A percentile compares a stretch with the other conserved stretches of the same genome.
phyloP scores from a whole-genome alignment of 805 yeast species.

The Lachancea mirantina region DNA sequence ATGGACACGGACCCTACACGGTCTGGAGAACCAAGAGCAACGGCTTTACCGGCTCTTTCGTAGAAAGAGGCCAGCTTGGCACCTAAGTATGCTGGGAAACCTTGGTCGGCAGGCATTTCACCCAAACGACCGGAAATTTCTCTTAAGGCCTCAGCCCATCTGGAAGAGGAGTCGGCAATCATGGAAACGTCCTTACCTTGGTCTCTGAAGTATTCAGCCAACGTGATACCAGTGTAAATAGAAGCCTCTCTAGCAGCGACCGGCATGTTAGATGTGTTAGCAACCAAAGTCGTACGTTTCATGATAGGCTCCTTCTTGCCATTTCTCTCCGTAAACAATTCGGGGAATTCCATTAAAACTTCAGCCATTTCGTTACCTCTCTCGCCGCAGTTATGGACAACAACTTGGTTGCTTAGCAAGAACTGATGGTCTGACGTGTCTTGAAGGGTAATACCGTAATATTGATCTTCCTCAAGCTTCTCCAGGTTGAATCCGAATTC shows the following conservation, averaged over 20 bases:
- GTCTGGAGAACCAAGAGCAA: constrained; percentile 92
- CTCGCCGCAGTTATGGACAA: no score
- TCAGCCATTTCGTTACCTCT: constrained; percentile 99
- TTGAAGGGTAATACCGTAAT: constrained; percentile 38
- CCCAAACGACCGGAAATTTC: constrained; percentile 99
- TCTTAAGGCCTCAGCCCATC: constrained; percentile 99
- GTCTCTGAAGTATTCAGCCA: constrained; percentile 99
- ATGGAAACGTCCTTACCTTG: constrained; percentile 98
- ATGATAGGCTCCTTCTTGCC: constrained; percentile 97
- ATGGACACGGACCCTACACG: constrained; percentile 98
- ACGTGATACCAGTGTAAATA: constrained; percentile 95
- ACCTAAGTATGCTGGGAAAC: constrained; percentile 99
- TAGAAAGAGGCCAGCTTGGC: constrained; percentile 98
- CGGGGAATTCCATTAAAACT: constrained; percentile 99
- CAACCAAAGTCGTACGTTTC: constrained; percentile 98
- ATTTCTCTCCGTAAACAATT: constrained; percentile 78
- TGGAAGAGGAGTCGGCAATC: constrained; percentile 99
- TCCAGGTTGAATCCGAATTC: constrained; percentile 29
- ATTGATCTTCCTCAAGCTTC: constrained; percentile 29
- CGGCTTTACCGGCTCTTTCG: constrained; percentile 98
- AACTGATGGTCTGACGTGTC: constrained; percentile 38
- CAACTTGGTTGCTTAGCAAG: constrained; percentile 33
- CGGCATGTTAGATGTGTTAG: constrained; percentile 99
- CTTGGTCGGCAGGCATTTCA: constrained; percentile 99
- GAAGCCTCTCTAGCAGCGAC: constrained; percentile 99